Evolutionary conservation across 306 rosid species (phyloP).

Genomic region (Echinosophora koreensis): DNA sequence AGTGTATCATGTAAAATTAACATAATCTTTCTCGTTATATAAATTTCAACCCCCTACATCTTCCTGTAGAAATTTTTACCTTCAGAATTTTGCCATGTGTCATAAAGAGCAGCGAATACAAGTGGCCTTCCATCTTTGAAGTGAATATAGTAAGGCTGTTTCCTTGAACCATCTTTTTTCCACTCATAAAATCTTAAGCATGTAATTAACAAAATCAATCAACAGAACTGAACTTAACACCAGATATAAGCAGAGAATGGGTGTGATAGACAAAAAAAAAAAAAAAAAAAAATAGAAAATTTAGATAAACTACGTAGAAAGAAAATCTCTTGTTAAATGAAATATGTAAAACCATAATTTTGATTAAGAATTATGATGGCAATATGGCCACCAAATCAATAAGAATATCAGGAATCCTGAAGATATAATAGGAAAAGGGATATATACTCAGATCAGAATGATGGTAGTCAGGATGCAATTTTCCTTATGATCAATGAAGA

Average conservation of each 20-base stretch:
- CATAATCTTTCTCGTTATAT: neutral
- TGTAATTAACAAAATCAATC: conserved; percentile 4
- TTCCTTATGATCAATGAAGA: conserved; percentile 33
- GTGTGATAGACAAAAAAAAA: conserved; percentile 3
- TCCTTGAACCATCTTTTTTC: conserved; percentile 89
- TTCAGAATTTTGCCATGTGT: conserved; percentile 80
- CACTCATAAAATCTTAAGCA: conserved; percentile 84
- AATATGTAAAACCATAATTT: conserved; percentile 16
- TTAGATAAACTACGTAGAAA: conserved; percentile 1
- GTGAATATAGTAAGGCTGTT: conserved; percentile 91
- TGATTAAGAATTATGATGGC: conserved; percentile 12
- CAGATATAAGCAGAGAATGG: conserved; percentile 14
- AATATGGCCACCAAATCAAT: conserved; percentile 5
- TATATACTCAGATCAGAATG: conserved; percentile 21
- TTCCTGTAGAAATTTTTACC: conserved; percentile 55
- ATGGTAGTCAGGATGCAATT: conserved; percentile 10
- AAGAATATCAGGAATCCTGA: conserved; percentile 6
- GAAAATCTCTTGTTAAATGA: conserved; percentile 19
- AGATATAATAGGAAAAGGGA: conserved; percentile 20
- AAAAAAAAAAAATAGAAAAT: conserved; percentile 23
- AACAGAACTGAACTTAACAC: conserved; percentile 37
- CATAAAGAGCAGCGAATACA: conserved; percentile 91
- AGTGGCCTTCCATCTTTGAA: conserved; percentile 88
- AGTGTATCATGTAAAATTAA: neutral
- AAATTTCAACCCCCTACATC: conserved; percentile 21